Evolutionary conservation across 1,284 basidiomycete genomes (phyloP), one percentile per base, ranked within the genome.

Genomic region (Meripilus lineatus): DNA sequence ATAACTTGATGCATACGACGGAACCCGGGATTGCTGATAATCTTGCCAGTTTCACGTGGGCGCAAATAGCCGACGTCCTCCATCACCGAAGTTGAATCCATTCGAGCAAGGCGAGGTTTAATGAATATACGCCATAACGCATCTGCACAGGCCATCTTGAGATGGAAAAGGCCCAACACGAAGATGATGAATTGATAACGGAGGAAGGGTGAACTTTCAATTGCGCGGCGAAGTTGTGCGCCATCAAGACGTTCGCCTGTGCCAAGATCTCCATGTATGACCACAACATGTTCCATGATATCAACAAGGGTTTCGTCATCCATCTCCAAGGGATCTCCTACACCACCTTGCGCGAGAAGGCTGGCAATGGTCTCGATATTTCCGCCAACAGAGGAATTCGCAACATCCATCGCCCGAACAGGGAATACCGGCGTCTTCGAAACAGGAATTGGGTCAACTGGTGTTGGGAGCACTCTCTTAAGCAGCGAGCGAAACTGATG

Each of bases 391-490:
- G 52, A 63, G 4, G 54, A 57, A 15, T 53, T 51, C 24, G 52
- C 58, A 13, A 60, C 52, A 25, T 66, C 52, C 44, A 65, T 54
- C 1, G 56, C 42, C 1, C 44, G 45, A 1, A 56, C 44, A 0
- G 65, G 66, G 1, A 54, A 28, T 18, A 65, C 57, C 3, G 40
- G 21, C 8, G 55, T 55, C 40, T 62, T 59, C 0, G 38, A 32
- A 0, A 59, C 32, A 0, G 66, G 64, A 8, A 70, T 59, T 13
- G 37, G 7, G 0, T 63, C 56, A 15, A 67, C 38, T 1, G 65
- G 65, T 15, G 40, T 20, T 2, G 38, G 49, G 0, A 62, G 41
- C 1, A 47, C 5, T 1, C 10, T 7, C 0, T 14, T 14, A 30
- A n/a, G n/a, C n/a, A n/a, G n/a, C n/a, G n/a, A n/a, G n/a, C n/a